Conservation (phyloP, 2,329 filamentous ascomycete species). For the Hypomyces perniciosus region DNA sequence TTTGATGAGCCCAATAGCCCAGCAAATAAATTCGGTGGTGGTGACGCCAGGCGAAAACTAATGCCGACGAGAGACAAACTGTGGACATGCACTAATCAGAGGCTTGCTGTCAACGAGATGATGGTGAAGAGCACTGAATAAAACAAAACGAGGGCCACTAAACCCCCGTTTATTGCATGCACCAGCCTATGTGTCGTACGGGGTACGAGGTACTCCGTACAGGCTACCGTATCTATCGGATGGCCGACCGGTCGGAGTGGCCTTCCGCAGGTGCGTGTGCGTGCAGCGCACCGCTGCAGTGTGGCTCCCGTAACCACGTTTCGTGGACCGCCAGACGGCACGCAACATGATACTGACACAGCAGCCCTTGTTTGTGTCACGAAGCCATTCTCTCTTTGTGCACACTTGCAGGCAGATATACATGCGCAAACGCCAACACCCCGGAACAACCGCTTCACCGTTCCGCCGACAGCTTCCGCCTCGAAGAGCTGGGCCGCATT, state of each 20-base stretch:
- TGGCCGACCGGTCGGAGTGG: background rate
- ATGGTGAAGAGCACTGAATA: background rate
- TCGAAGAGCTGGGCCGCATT: no score
- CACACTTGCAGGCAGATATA: background rate
- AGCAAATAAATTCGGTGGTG: no score
- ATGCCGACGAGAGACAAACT: background rate
- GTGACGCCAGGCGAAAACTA: background rate
- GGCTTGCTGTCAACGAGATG: background rate
- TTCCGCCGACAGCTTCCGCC: no score
- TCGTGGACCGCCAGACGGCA: background rate
- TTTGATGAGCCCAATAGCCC: no score
- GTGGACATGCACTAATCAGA: conserved; percentile 11
- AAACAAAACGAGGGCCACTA: background rate
- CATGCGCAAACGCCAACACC: background rate
- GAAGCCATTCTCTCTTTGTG: background rate
- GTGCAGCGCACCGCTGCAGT: background rate
- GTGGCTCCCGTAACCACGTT: conserved; percentile 6
- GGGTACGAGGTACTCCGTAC: no score
- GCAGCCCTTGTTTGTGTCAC: background rate
- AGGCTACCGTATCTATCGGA: background rate
- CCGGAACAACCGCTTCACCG: no score
- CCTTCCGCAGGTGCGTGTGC: background rate
- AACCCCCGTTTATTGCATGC: conserved; percentile 9
- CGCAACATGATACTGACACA: background rate
- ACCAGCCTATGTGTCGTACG: background rate